phyloP scores from a whole-genome alignment of 345 rosid genomes.

The Cochlearia excelsa region DNA sequence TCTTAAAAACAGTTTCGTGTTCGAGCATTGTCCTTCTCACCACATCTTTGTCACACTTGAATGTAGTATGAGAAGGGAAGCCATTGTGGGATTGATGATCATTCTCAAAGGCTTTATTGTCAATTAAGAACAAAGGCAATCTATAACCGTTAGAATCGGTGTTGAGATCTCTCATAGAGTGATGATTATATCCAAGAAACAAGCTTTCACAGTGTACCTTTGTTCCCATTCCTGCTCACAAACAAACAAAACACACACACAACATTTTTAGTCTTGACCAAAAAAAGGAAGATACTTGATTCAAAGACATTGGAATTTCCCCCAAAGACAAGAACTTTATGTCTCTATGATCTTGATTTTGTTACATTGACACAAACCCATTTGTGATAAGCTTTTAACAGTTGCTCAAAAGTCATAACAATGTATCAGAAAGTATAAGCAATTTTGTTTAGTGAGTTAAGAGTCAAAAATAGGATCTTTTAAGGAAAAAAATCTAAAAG shows the following conservation, averaged over 20 bases:
- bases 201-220: constrained; percentile 59
- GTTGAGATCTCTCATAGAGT: constrained; percentile 52
- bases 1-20: constrained; percentile 66
- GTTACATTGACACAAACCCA: too few relatives aligned
- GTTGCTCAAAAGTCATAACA: too few relatives aligned
- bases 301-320: constrained; percentile 2
- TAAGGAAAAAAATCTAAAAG: background rate
- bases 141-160: constrained; percentile 39
- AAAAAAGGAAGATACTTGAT: too few relatives aligned
- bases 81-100: constrained; percentile 38
- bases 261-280: too few relatives aligned
- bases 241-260: background rate
- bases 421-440: background rate
- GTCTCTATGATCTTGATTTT: too few relatives aligned
- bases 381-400: background rate
- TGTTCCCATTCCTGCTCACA: constrained; percentile 62
- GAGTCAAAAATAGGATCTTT: constrained; percentile 36
- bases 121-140: constrained; percentile 46
- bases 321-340: too few relatives aligned
- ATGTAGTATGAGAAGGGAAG: constrained; percentile 35
- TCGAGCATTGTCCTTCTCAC: constrained; percentile 64
- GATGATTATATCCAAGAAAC: constrained; percentile 45
- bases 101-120: constrained; percentile 28
- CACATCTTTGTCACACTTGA: constrained; percentile 45
- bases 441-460: constrained; percentile 12